phyloP scores from a whole-genome alignment of 768 basidiomycete genomes.

The Trametopsis cervina region DNA sequence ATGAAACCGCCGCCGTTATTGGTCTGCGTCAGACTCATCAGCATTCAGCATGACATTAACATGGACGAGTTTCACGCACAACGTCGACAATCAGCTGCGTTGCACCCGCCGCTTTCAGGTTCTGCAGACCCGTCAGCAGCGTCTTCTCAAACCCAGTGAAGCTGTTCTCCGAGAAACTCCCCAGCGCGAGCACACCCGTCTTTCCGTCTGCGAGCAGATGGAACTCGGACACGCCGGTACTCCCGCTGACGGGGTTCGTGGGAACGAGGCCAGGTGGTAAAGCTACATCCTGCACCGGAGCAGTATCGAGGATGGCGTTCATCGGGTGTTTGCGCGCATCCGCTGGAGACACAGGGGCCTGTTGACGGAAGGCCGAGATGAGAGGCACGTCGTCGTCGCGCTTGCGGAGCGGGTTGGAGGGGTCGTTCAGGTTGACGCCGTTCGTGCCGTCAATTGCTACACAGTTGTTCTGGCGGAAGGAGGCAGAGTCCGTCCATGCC shows the following conservation, averaged over 20 bases:
- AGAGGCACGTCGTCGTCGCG: background rate
- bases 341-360: constrained; percentile 12
- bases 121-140: constrained; percentile 40
- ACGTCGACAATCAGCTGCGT: constrained; percentile 53
- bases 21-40: constrained; percentile 9
- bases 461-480: constrained; percentile 49
- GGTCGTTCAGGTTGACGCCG: constrained; percentile 24
- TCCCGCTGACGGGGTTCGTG: constrained; percentile 30
- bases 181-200: constrained; percentile 51
- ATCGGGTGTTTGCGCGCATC: constrained; percentile 28
- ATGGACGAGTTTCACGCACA: constrained; percentile 17
- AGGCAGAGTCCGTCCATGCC: constrained; percentile 40
- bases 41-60: background rate
- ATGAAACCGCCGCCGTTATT: constrained; percentile 42
- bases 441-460: constrained; percentile 42
- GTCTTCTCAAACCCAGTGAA: constrained; percentile 35
- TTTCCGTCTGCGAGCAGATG: constrained; percentile 43
- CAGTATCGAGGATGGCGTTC: constrained; percentile 43
- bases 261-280: constrained; percentile 33
- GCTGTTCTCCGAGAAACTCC: constrained; percentile 45
- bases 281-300: constrained; percentile 33
- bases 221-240: constrained; percentile 47
- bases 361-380: constrained; percentile 7
- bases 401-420: constrained; percentile 1
- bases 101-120: constrained; percentile 40